A percentile compares a stretch with the other conserved stretches of the same genome.
These are phyloP conservation scores for Cardamine chenopodiifolia DNA, from an alignment of 345 rosid species.

Conservation along the genomic window DNA sequence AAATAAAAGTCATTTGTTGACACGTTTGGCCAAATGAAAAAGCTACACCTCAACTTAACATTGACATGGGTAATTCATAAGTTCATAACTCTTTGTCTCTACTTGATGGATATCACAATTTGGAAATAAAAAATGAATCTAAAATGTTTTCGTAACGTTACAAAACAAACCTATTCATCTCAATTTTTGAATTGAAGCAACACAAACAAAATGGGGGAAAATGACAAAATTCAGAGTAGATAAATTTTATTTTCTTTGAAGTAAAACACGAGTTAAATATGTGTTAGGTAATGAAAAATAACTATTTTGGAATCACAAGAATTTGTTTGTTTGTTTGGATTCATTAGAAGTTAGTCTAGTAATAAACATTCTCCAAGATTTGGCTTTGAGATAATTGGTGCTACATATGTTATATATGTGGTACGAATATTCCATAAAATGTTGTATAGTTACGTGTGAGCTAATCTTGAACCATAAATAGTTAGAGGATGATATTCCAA, in stretches of 20 bases:
- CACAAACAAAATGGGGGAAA: not conserved
- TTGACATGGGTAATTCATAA: not conserved
- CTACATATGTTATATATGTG: not conserved
- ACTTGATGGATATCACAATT: not conserved
- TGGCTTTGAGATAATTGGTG: not conserved
- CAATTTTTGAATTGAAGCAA: not conserved
- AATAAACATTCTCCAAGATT: constrained; percentile 9
- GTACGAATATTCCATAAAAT: constrained; percentile 1
- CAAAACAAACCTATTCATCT: not conserved
- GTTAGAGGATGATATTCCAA: constrained; percentile 38
- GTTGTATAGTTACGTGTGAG: not conserved
- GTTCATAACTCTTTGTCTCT: not conserved
- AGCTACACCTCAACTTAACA: not conserved
- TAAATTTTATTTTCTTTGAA: not conserved
- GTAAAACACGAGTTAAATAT: not conserved
- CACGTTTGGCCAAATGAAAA: not conserved
- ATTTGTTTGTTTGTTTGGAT: not conserved
- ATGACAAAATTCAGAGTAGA: not conserved
- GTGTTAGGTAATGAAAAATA: not conserved
- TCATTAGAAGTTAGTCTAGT: constrained; percentile 8
- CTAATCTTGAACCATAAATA: constrained; percentile 29
- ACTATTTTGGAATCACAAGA: not conserved
- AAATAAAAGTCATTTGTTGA: not conserved
- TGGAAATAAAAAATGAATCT: not conserved
- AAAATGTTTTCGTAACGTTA: not conserved